Conservation (phyloP, 768 basidiomycete genomes). For the Psilocybe tampanensis region DNA sequence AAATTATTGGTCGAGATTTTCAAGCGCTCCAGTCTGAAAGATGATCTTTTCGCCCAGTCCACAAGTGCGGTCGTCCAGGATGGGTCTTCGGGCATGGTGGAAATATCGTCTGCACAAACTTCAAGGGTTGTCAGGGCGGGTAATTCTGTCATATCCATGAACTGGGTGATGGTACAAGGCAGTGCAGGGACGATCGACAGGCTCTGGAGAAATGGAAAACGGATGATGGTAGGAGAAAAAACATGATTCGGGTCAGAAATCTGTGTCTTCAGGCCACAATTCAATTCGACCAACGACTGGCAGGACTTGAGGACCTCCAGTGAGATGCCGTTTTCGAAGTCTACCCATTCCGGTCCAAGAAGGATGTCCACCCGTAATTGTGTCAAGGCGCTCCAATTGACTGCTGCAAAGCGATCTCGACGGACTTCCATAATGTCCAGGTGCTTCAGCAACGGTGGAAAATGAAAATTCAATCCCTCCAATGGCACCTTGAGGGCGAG, state of each 20-base stretch:
- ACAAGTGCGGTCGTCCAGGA: not conserved
- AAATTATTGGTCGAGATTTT: not conserved
- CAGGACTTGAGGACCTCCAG: not conserved
- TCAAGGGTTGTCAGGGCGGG: not conserved
- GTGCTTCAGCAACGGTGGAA: not conserved
- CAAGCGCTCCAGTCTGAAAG: not conserved
- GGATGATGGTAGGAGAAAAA: not conserved
- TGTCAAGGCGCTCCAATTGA: not conserved
- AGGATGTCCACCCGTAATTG: not conserved
- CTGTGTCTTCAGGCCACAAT: not conserved
- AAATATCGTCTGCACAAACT: not conserved
- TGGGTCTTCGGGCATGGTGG: not conserved
- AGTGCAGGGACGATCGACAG: not conserved
- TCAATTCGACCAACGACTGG: not conserved
- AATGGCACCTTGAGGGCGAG: not conserved
- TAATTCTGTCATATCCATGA: not conserved
- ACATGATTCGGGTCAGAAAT: not conserved
- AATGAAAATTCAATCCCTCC: not conserved
- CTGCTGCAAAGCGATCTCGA: not conserved
- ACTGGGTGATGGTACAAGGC: not conserved
- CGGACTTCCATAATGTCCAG: not conserved
- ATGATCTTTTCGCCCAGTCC: not conserved
- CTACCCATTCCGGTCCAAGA: not conserved
- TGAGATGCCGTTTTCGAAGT: not conserved
- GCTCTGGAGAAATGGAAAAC: not conserved